Evolutionary conservation across 768 basidiomycete species (phyloP), one percentile per base, ranked within the genome.

Genomic region (Rhodosporidiobolus odoratus): DNA sequence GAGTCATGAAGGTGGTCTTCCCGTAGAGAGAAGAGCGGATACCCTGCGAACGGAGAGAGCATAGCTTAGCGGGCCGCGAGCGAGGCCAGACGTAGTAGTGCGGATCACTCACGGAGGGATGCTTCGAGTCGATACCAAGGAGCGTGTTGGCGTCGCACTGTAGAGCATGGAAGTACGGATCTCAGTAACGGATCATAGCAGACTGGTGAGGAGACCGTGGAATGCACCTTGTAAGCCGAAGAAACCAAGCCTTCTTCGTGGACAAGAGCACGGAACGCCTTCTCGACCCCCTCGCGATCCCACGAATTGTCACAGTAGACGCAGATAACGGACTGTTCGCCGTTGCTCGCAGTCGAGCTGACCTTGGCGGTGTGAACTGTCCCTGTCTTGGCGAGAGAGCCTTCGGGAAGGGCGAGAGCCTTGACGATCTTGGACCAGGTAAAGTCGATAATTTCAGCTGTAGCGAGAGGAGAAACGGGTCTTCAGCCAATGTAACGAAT

Each of bases 231-330:
- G 73, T 67, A 74, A 0, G 75, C 50, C 1, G 13, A 27, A 19
- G 68, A 45, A 3, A 45, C 50, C 25, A 72, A 43, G 25, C 34
- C 2, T 0, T 72, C 54, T 1, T 72, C 71, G 27, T 52, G 10
- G 17, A 71, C 71, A 41, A 74, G 59, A 5, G 53, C 38, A n/a
- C 60, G 50, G 56, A 72, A 71, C 1, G 63, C 71, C 37, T 60
- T 32, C 4, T 41, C 66, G 41, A 75, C 75, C 0, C 15, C 30
- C 8, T 66, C 40, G 56, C 58, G 59, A 61, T 76, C 58, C 68
- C 68, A 76, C 34, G 62, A 66, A 43, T 76, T 69, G 53, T 71
- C 57, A 66, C 59, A 63, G 54, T 76, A 75, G 43, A 76, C 58
- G 71, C 75, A 76, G 40, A 76, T 66, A 32, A 76, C 62, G 50